phyloP scores from a whole-genome alignment of 2,329 filamentous ascomycete genomes.

The Xylariaceae sp. region DNA sequence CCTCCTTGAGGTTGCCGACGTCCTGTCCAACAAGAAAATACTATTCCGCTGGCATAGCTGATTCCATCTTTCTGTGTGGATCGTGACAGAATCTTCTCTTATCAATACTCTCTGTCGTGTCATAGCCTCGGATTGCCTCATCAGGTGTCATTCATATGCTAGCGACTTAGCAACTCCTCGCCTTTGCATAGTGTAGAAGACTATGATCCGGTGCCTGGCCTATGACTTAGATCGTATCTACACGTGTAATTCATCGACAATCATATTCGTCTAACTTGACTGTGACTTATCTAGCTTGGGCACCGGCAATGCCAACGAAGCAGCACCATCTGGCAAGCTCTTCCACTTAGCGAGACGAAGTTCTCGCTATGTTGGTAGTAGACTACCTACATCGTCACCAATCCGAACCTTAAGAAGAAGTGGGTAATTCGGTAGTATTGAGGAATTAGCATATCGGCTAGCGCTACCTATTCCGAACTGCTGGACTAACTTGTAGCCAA shows the following conservation, averaged over 20 bases:
- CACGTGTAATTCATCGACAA: slow-evolving; percentile 12
- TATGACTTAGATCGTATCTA: background rate
- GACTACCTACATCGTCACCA: slow-evolving; percentile 3
- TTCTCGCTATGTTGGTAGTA: background rate
- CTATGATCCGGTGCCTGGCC: slow-evolving; percentile 12
- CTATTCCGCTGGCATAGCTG: slow-evolving; percentile 1
- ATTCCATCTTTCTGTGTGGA: slow-evolving; percentile 2
- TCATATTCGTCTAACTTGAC: slow-evolving; percentile 4
- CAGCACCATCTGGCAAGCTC: slow-evolving; percentile 2
- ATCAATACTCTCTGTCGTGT: slow-evolving; percentile 17
- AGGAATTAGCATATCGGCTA: background rate
- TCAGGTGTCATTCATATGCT: slow-evolving; percentile 5
- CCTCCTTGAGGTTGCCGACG: background rate
- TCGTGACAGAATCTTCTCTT: background rate
- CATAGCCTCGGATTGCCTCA: slow-evolving; percentile 4
- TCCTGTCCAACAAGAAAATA: slow-evolving; percentile 8
- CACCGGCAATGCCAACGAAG: background rate
- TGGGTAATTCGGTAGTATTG: background rate
- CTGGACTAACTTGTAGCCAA: background rate
- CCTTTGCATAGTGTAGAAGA: slow-evolving; percentile 3
- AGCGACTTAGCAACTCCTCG: background rate
- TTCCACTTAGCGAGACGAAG: background rate
- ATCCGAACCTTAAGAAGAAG: background rate
- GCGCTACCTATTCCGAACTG: background rate
- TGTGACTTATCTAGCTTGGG: background rate